These are phyloP conservation scores for Talaromyces amestolkiae DNA, from an alignment of 2,329 filamentous ascomycete species.

Conservation along the genomic window DNA sequence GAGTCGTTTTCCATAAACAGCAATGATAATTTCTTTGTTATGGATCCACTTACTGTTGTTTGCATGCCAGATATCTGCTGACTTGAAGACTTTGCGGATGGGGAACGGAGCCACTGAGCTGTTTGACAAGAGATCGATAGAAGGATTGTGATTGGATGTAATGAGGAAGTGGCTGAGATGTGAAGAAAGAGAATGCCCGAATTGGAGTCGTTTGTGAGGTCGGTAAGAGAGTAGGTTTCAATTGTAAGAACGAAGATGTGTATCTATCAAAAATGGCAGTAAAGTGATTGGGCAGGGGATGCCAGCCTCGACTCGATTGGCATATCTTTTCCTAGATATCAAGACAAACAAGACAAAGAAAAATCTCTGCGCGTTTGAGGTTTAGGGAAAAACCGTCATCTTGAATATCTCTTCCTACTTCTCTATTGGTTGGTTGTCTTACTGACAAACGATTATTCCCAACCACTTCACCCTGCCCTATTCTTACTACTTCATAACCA, in stretches of 20 bases:
- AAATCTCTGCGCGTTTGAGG: not conserved
- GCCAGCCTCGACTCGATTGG: not conserved
- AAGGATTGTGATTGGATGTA: not conserved
- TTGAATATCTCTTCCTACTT: not conserved
- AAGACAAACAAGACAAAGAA: slow-evolving; percentile 3
- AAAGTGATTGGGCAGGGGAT: not conserved
- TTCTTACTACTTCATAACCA: not conserved
- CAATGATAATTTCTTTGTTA: not conserved
- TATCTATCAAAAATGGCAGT: not conserved
- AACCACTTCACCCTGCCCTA: not conserved
- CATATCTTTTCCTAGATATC: not conserved
- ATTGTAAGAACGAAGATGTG: not conserved
- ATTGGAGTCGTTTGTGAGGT: not conserved
- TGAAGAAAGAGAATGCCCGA: not conserved
- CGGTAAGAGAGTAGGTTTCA: not conserved
- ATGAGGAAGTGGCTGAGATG: not conserved
- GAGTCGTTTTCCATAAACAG: not conserved
- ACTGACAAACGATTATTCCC: not conserved
- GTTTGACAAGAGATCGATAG: not conserved
- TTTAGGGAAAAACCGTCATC: not conserved
- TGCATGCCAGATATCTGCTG: slow-evolving; percentile 4
- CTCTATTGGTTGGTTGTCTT: not conserved
- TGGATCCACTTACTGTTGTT: not conserved
- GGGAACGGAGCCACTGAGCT: not conserved
- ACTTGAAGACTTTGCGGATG: not conserved